A percentile compares a stretch with the other conserved stretches of the same genome.
Evolutionary conservation across 352 stramenopile species (phyloP).

Genomic region (Plasmopara viticola): DNA sequence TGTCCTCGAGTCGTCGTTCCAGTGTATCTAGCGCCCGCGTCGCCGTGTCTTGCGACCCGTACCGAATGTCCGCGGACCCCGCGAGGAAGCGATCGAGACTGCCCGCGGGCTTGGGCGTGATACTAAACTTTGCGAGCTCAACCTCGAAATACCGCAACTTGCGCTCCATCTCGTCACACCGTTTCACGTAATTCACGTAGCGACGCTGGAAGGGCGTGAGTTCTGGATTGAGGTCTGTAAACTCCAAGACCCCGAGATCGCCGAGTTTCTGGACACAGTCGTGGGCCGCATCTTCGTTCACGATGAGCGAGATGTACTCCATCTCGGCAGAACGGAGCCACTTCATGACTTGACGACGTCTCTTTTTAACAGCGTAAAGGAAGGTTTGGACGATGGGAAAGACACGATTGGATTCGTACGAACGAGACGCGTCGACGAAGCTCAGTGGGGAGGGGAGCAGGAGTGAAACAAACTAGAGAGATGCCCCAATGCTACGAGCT

Average conservation of each 20-base stretch:
- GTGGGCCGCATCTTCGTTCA: constrained; percentile 97
- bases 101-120: constrained; percentile 67
- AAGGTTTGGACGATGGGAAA: neutral
- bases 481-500: constrained; percentile 4
- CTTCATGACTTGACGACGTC: constrained; percentile 43
- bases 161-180: constrained; percentile 98
- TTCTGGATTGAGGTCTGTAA: constrained; percentile 99
- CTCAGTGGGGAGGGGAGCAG: neutral
- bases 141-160: constrained; percentile 96
- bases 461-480: constrained; percentile 13
- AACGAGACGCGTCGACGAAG: constrained; percentile 7
- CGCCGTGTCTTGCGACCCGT: constrained; percentile 75
- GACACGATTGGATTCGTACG: neutral
- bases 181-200: constrained; percentile 98
- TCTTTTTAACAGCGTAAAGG: neutral
- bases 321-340: constrained; percentile 99
- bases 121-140: constrained; percentile 93
- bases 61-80: constrained; percentile 66
- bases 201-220: constrained; percentile 97
- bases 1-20: constrained; percentile 93
- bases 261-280: constrained; percentile 96
- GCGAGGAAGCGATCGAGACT: constrained; percentile 74
- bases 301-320: constrained; percentile 98
- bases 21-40: constrained; percentile 90
- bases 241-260: constrained; percentile 94